Conservation (phyloP, 345 rosid genomes). For the Sonneratia alba region DNA sequence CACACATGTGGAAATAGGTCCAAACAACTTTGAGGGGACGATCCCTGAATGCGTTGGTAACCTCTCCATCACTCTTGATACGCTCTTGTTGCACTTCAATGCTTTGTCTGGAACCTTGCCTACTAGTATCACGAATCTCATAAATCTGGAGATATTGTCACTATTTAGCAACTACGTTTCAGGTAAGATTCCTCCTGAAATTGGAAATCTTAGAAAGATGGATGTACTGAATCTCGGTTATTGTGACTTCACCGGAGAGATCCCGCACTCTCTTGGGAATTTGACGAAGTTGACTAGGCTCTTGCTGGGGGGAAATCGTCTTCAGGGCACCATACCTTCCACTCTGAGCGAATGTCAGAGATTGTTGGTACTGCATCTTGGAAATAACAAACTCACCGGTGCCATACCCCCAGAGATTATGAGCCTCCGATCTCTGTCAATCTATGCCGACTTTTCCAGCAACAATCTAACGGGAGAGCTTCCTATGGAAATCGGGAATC, state of each 20-base stretch:
- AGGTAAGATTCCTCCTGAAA: conserved; percentile 5
- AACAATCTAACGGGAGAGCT: background rate
- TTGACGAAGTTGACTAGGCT: background rate
- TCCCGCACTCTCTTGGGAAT: conserved; percentile 12
- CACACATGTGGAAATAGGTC: background rate
- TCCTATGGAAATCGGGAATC: background rate
- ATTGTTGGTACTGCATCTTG: background rate
- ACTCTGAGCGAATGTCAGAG: conserved; percentile 7
- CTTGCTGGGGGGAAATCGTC: background rate
- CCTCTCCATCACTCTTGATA: background rate
- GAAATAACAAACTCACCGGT: conserved; percentile 5
- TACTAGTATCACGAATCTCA: background rate
- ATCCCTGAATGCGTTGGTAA: conserved; percentile 1
- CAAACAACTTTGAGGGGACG: background rate
- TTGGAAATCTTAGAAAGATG: conserved; percentile 1
- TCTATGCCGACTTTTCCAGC: background rate
- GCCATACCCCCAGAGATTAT: conserved; percentile 13
- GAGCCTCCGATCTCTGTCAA: conserved; percentile 8
- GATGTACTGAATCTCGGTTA: background rate
- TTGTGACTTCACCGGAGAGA: background rate
- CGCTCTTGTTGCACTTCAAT: background rate
- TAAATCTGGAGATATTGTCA: background rate
- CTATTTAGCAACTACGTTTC: background rate
- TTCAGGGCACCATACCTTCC: conserved; percentile 13
- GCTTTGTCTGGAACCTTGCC: conserved; percentile 13